Evolutionary conservation across 2,329 filamentous ascomycete species (phyloP), one percentile per base, ranked within the genome.

Genomic region (Periconia sp.): DNA sequence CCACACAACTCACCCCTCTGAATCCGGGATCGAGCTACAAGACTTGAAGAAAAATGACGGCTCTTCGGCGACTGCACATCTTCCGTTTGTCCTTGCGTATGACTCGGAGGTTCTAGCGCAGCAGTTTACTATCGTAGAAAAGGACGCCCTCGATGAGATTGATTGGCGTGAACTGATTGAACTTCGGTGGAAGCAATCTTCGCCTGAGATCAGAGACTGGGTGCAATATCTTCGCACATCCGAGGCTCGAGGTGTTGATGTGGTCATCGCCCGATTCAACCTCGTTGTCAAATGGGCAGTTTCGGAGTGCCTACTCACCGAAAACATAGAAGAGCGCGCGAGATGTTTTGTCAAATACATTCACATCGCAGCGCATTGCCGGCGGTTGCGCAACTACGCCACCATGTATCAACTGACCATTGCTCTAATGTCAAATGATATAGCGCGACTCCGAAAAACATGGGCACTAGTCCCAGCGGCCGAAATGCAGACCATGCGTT

Each of bases 141-240:
- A 93, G 70, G 90, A 93, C 68, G 90, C 90, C 1, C 78, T 94
- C 19, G 90, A 91, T 61, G 90, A 93, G 71, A 89, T 94, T 57
- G 90, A 93, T 74, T 94, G 90, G 90, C 91, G 89, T 69, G 90
- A 94, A 62, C 79, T 94, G 13, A 90, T 93, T 50, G 89, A 92
- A 50, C 87, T 94, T 81, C 85, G 85, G 47, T 93, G 90, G 89
- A 91, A 90, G 68, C 85, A 91, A 62, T 81, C 83, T 15, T 83
- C 82, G 45, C 85, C 82, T 47, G 79, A 87, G 55, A 83, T 85
- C 35, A 83, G 86, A 49, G 90, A 91, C 19, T 94, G 90, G 90
- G 90, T 93, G 11, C 87, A 91, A 42, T 93, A 92, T 67, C 78
- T 93, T 41, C 85, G 87, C 49, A 86, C 86, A 47, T 82, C 86